A percentile compares a stretch with the other conserved stretches of the same genome.
These are phyloP conservation scores for Raddia guianensis DNA, from an alignment of 176 grass and related monocot genomes.

Conservation along the genomic window DNA sequence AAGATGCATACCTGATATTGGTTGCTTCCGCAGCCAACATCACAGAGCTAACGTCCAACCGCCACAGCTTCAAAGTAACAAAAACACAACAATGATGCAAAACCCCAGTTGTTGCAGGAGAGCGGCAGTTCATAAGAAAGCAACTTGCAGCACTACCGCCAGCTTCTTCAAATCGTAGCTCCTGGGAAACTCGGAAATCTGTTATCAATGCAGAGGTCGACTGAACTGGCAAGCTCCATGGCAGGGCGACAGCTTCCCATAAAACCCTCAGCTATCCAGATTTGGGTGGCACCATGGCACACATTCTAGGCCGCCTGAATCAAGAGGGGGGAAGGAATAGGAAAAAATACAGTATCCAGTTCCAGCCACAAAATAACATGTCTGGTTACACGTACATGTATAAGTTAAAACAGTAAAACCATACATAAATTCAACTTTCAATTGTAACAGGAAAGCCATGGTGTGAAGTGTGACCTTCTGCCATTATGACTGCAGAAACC, in stretches of 20 bases:
- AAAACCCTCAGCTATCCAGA: conserved; percentile 6
- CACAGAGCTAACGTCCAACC: conserved; percentile 20
- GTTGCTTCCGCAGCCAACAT: conserved; percentile 5
- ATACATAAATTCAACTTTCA: conserved; percentile 52
- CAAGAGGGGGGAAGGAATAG: conserved; percentile 11
- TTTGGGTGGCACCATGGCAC: conserved; percentile 34
- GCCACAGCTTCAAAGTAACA: conserved; percentile 6
- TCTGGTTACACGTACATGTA: conserved; percentile 57
- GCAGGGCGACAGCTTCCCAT: conserved; percentile 6
- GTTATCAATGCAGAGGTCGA: background rate
- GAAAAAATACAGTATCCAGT: conserved; percentile 49
- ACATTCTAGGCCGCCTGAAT: conserved; percentile 30
- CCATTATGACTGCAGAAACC: conserved; percentile 20
- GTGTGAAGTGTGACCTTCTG: conserved; percentile 10
- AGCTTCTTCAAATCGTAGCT: conserved; percentile 46
- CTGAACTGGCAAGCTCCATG: conserved; percentile 32
- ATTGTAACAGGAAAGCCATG: conserved; percentile 36
- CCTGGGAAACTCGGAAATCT: conserved; percentile 8
- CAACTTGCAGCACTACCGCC: conserved; percentile 5
- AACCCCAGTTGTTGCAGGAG: conserved; percentile 24
- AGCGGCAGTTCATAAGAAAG: conserved; percentile 25
- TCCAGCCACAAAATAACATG: conserved; percentile 42
- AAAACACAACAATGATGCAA: conserved; percentile 22
- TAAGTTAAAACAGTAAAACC: conserved; percentile 56
- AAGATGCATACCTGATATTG: background rate